phyloP scores from a whole-genome alignment of 176 grass and related monocot genomes.

The Oryza longistaminata region DNA sequence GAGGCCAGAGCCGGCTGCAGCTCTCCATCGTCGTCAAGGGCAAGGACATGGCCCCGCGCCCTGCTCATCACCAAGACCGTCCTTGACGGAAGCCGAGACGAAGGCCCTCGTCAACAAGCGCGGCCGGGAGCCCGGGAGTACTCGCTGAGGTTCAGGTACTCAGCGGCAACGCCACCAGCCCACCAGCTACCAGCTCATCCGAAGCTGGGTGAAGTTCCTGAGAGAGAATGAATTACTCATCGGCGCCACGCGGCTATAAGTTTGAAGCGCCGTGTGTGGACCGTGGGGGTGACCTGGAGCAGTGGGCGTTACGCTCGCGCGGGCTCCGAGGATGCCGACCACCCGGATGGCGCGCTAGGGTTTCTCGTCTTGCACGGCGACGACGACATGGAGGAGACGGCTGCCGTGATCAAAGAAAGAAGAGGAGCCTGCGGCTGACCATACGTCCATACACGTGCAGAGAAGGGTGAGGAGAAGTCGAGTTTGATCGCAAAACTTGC shows the following conservation, averaged over 20 bases:
- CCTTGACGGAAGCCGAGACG: background rate
- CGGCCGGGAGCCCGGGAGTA: background rate
- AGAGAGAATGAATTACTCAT: background rate
- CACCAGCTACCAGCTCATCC: background rate
- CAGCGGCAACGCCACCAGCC: background rate
- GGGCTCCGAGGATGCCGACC: background rate
- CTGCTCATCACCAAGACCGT: background rate
- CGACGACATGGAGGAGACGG: background rate
- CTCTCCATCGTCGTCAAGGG: background rate
- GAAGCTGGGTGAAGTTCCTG: background rate
- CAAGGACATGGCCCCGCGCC: background rate
- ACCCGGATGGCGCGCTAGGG: conserved; percentile 7
- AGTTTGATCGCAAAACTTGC: background rate
- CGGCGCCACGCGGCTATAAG: fast-evolving
- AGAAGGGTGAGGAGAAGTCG: background rate
- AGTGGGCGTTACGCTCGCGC: conserved; percentile 21
- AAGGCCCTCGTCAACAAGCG: background rate
- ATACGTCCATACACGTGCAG: background rate
- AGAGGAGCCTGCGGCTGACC: background rate
- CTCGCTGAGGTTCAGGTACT: background rate
- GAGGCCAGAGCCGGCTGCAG: background rate
- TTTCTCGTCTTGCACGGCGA: background rate
- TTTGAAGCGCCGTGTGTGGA: background rate
- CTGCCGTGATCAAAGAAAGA: too few relatives aligned
- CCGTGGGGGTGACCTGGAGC: background rate